Percentiles rank a stretch among this genome's conserved stretches.
phyloP scores from a whole-genome alignment of 352 stramenopile genomes.

The Phytophthora rubi region DNA sequence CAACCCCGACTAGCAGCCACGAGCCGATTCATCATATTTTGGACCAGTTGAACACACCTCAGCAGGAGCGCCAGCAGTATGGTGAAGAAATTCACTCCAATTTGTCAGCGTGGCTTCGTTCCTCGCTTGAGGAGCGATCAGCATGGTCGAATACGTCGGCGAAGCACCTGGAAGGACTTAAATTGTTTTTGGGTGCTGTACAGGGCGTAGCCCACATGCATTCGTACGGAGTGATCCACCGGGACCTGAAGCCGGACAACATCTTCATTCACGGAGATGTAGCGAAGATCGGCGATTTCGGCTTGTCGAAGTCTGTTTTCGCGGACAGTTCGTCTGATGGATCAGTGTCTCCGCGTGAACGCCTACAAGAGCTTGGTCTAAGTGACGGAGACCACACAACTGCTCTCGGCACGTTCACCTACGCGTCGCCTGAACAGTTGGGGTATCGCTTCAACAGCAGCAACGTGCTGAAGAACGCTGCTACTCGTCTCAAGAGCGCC shows the following conservation, averaged over 20 bases:
- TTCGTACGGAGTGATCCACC: conserved; percentile 71
- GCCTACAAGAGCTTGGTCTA: conserved; percentile 27
- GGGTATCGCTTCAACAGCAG: conserved; percentile 60
- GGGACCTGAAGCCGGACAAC: conserved; percentile 81
- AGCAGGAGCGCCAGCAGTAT: conserved; percentile 32
- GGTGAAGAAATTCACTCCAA: conserved; percentile 60
- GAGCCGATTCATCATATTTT: conserved; percentile 58
- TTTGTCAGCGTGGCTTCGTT: conserved; percentile 72
- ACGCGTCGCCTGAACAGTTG: conserved; percentile 88
- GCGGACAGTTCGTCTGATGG: conserved; percentile 31
- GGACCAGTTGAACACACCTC: conserved; percentile 42
- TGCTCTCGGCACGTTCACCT: conserved; percentile 82
- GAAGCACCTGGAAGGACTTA: conserved; percentile 66
- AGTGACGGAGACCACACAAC: conserved; percentile 74
- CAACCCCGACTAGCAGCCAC: conserved; percentile 30
- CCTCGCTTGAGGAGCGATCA: conserved; percentile 59
- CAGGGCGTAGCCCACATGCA: conserved; percentile 83
- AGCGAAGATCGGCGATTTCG: conserved; percentile 77
- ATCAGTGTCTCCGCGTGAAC: conserved; percentile 24
- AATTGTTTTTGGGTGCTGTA: conserved; percentile 67
- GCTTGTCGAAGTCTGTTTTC: conserved; percentile 68
- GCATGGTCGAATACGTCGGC: conserved; percentile 40
- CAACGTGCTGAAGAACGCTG: conserved; percentile 45
- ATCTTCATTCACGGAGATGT: conserved; percentile 72
- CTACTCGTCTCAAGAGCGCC: conserved; percentile 66